Evolutionary conservation across 352 stramenopile genomes (phyloP), one percentile per base, ranked within the genome.

Genomic region (Hyaloperonospora brassicae): DNA sequence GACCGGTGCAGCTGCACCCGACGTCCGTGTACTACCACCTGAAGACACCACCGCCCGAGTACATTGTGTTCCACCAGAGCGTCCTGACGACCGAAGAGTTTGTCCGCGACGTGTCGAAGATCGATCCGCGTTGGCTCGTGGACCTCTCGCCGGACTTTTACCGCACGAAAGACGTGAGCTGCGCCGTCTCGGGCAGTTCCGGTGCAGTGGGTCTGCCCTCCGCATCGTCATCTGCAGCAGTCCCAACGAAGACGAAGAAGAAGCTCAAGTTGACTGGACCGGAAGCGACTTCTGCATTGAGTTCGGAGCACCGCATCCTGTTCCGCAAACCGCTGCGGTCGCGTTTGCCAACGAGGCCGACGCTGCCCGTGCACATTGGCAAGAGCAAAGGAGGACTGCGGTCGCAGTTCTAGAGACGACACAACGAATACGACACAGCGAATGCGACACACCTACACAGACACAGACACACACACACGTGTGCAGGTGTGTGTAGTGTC

Each of bases 41-140:
- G 58, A 76, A 79, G 1, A 79, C 66, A 10, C 74, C 93, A 31
- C 97, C 17, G 17, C 17, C 97, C 2, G 96, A 99, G 64, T 99
- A 97, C 81, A 90, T 99, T 14, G 76, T 97, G 30, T 99, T 98
- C 70, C 96, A 99, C 61, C 94, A 99, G 68, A 95, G 98, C 40
- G 96, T 99, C 23, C 87, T 98, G 43, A 99, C 97, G 1, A 97
- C 86, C 0, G 96, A 98, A 53, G 96, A 99, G 68, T 97, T 89
- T 53, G 80, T 95, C 23, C 77, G 79, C 9, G 75, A 87, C 40
- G 73, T 89, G 35, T 74, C 64, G 11, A 79, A 58, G 46, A 87
- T 92, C 42, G 75, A 92, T 22, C 82, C 82, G 6, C 75, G 82
- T 25, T 92, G 82, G 82, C 66, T 92, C 24, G 63, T 89, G 13